Evolutionary conservation across 306 rosid genomes (phyloP), one percentile per base, ranked within the genome.

Genomic region (Medicago ruthenica): DNA sequence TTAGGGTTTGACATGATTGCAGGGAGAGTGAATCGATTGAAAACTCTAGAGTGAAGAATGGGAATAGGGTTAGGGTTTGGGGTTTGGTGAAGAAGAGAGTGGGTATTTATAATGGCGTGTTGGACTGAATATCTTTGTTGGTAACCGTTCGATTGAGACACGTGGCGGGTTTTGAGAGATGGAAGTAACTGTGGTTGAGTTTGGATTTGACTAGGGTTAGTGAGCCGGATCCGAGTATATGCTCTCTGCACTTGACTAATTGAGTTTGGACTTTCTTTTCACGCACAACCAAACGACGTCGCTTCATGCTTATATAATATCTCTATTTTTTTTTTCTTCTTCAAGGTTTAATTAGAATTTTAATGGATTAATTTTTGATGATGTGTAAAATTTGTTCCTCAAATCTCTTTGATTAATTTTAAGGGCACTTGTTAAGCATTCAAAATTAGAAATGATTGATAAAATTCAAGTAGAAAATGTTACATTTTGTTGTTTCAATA

Each of bases 1-100:
- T 9, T 89, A 69, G 98, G 97, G 88, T 93, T 93, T 20, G 89
- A 67, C 89, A 80, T 89, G 9, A 60, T 3, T 41, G 14, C 8
- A 5, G 5, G 76, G 7, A 59, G 27, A 8, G 47, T n/a, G 16
- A 70, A n/a, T 1, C 13, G 13, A 14, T 37, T n/a, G 17, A 20
- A 7, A 37, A 27, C 31, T 27, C 4, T 3, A 8, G 5, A 15
- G 0, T 6, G 34, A 59, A 5, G 1, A 17, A 9, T 24, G 8
- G 21, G 63, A 59, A 14, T 24, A 16, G 24, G 37, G 57, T 18
- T 74, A 74, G 81, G 83, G 76, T 51, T 81, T 61, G 17, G 6
- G 55, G n/a, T 0, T 4, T 41, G 44, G 1, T 22, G 12, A 1
- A 0, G 61, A 34, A 9, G 62, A 50, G 54, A 7, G 63, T 41